Base-by-base conservation (phyloP, 768 basidiomycete genomes). In the Russula brevipes region DNA sequence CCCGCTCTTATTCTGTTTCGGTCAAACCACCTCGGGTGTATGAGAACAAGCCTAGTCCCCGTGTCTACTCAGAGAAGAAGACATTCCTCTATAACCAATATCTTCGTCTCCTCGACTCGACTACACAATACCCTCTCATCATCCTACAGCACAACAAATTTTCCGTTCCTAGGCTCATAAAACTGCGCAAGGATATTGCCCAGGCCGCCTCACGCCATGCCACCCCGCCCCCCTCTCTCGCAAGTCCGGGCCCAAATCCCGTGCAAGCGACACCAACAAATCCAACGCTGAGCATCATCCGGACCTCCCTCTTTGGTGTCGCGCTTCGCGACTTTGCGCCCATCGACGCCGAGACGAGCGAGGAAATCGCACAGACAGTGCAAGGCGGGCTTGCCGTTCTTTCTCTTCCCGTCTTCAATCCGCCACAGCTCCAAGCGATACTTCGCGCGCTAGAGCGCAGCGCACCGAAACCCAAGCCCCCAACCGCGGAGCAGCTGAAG, bases 131-230 rank as follows among this genome's bases (percentile, higher is more conserved):
- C 0, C 86, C 92, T 38, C 76, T 94, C 72, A 77, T 97, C 66
- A 81, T 96, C 75, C 84, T 96, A 63, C 81, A 85, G 56, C 91
- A 93, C 73, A 79, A 82, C 65, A 86, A 90, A 66, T 89, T 95
- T 71, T 78, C 84, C 35, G 84, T 88, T 2, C 78, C 81, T 45
- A 81, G 87, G 45, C 79, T 92, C 67, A 79, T 83, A 61, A 80
- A 82, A 57, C 80, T 97, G 33, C 82, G 94, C 24, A 76, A 80
- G 44, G 87, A 89, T 56, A 85, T 95, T 60, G 73, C 78, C 4
- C 74, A 77, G 3, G 86, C 90, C 1, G 77, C 81, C 2, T 60
- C 69, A 41, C 68, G 70, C 47, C 70, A 76, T 44, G 58, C 73
- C 10, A 73, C 69, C 17, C 69, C 72, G 19, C 61, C 76, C 24